phyloP scores from a whole-genome alignment of 495 filamentous ascomycete genomes.

The Lasiosphaeriaceae sp. region DNA sequence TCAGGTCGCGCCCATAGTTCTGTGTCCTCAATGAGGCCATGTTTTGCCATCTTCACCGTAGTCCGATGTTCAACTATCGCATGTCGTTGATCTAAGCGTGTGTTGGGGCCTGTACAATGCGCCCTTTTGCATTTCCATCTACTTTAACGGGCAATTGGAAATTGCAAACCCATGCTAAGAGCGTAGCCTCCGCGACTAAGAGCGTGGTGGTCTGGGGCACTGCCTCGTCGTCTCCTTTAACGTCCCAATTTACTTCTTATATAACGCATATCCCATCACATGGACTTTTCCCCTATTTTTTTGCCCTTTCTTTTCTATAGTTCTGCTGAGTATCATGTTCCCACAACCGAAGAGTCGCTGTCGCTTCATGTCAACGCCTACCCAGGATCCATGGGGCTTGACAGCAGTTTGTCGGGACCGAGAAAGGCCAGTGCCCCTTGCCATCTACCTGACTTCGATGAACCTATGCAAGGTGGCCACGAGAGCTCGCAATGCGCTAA shows the following conservation, averaged over 20 bases:
- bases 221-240: background rate
- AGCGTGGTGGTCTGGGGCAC: background rate
- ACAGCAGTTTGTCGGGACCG: too few relatives aligned
- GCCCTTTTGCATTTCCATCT: background rate
- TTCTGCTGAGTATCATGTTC: too few relatives aligned
- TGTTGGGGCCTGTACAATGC: background rate
- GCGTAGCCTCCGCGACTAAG: background rate
- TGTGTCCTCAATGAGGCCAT: too few relatives aligned
- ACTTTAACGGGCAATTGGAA: background rate
- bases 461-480: background rate
- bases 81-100: conserved; percentile 8
- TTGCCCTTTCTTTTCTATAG: too few relatives aligned
- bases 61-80: background rate
- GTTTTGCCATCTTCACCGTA: background rate
- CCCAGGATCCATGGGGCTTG: too few relatives aligned
- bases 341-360: too few relatives aligned
- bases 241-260: background rate
- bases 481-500: background rate
- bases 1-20: too few relatives aligned
- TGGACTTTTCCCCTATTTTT: too few relatives aligned
- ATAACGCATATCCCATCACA: too few relatives aligned
- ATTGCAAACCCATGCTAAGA: background rate
- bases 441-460: background rate
- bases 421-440: background rate
- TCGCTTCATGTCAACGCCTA: too few relatives aligned